Base-by-base conservation (phyloP, 495 filamentous ascomycete species). In the Zalerion maritima region DNA sequence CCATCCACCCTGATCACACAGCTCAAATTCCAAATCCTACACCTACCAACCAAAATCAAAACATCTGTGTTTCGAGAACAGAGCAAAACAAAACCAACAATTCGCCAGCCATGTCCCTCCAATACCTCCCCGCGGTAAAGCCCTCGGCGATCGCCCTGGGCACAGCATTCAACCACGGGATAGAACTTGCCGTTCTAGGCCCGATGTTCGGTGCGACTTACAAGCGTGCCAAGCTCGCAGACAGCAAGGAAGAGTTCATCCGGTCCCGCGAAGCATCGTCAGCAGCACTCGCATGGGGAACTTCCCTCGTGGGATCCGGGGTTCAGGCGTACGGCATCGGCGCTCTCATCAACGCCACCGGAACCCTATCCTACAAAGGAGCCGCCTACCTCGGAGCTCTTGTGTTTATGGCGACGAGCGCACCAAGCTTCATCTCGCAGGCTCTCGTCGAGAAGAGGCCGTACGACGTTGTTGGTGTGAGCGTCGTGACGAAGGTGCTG, bases 121-220 rank as follows among this genome's bases (percentile, higher is more conserved):
- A 45, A 92, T 83, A 94, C 49, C 73, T 97, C 36, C 89, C 89
- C 42, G 69, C 89, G 24, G 89, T 97, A 46, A 96, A 94, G 75
- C 89, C 89, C 28, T 94, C 87, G 28, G 89, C 89, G 37, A 92
- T 97, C 48, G 89, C 87, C 40, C 71, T 94, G 42, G 89, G 89
- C 55, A 92, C 89, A 22, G 53, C 82, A 54, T 97, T 93, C 73
- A 94, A 79, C 65, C 87, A 97, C 59, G 75, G 59, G 19, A 50
- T 55, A 25, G 61, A 65, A 46, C 58, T 65, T 7, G 60, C 54
- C 15, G 38, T 97, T 40, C 67, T 97, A 18, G 70, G 74, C 19
- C 89, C 89, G 6, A 58, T 96, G 49, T 94, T 97, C 55, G 89
- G 89, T 38, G 77, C 91, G 39, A 86, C 87, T 49, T 96, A 94